Conservation (phyloP, 805 yeast genomes). For the Candida succiphila region DNA sequence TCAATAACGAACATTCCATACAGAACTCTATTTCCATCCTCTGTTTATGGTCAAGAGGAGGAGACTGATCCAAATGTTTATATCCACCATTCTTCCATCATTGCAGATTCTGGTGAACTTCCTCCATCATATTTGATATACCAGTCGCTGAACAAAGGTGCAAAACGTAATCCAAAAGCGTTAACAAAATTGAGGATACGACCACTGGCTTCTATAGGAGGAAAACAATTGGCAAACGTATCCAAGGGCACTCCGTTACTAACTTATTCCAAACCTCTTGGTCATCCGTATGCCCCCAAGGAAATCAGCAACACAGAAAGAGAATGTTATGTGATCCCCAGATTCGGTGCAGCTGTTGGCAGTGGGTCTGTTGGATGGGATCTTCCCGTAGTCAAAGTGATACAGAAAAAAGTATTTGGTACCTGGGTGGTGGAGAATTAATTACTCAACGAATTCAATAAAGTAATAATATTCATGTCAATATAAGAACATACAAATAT, state of each 20-base stretch:
- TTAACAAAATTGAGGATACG: slow-evolving; percentile 49
- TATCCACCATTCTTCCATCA: slow-evolving; percentile 70
- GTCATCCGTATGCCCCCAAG: slow-evolving; percentile 82
- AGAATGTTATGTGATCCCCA: slow-evolving; percentile 83
- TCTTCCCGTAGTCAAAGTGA: slow-evolving; percentile 68
- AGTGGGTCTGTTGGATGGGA: slow-evolving; percentile 91
- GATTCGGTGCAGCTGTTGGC: slow-evolving; percentile 79
- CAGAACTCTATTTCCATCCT: slow-evolving; percentile 39
- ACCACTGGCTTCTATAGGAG: slow-evolving; percentile 66
- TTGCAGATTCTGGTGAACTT: slow-evolving; percentile 47
- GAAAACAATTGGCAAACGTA: slow-evolving; percentile 67
- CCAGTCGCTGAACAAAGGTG: slow-evolving; percentile 50
- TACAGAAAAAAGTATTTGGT: slow-evolving; percentile 58
- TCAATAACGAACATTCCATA: slow-evolving; percentile 56
- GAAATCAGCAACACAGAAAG: slow-evolving; percentile 54
- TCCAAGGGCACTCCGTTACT: slow-evolving; percentile 64
- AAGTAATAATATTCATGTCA: no score
- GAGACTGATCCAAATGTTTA: slow-evolving; percentile 50
- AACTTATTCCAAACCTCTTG: slow-evolving; percentile 85
- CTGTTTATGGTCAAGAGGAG: slow-evolving; percentile 20
- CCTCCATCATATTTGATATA: slow-evolving; percentile 80
- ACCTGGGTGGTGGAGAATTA: slow-evolving; percentile 62
- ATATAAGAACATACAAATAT: no score
- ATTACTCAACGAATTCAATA: no score
- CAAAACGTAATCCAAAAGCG: slow-evolving; percentile 33